Evolutionary conservation across 306 rosid genomes (phyloP).

Genomic region (Delonix regia): DNA sequence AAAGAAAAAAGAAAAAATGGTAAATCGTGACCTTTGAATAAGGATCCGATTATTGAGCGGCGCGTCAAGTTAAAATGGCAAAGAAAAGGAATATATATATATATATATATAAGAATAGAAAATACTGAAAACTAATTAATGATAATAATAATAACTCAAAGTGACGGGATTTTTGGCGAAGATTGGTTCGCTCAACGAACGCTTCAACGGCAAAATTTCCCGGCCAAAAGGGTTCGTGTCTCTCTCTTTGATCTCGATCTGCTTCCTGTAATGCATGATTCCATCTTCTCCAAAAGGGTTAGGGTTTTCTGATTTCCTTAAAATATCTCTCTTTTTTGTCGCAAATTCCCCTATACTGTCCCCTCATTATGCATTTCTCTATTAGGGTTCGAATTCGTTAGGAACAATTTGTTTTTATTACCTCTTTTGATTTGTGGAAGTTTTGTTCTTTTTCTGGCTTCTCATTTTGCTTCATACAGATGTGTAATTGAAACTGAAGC

Average conservation of each 20-base stretch:
- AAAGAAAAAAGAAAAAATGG: neutral
- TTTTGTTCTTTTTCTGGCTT: conserved; percentile 2
- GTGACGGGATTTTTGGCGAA: conserved; percentile 54
- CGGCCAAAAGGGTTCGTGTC: conserved; percentile 51
- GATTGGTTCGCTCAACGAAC: conserved; percentile 77
- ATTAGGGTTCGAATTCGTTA: conserved; percentile 53
- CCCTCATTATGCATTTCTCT: conserved; percentile 33
- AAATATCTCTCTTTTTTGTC: neutral
- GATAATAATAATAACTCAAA: conserved; percentile 9
- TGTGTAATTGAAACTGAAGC: conserved; percentile 53
- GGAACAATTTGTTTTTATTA: conserved; percentile 19
- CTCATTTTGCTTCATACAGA: conserved; percentile 38
- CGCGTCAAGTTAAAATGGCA: conserved; percentile 13
- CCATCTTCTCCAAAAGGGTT: conserved; percentile 57
- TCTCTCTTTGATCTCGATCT: conserved; percentile 49
- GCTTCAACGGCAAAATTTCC: conserved; percentile 92
- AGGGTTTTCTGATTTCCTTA: conserved; percentile 38
- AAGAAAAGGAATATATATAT: neutral
- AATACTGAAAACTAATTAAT: neutral
- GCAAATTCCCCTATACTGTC: neutral
- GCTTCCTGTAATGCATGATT: conserved; percentile 34
- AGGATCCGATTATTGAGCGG: conserved; percentile 19
- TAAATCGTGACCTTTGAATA: neutral
- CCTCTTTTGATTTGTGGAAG: conserved; percentile 25
- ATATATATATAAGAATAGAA: neutral